Evolutionary conservation across 345 rosid genomes (phyloP), one percentile per base, ranked within the genome.

Genomic region (Salix purpurea): DNA sequence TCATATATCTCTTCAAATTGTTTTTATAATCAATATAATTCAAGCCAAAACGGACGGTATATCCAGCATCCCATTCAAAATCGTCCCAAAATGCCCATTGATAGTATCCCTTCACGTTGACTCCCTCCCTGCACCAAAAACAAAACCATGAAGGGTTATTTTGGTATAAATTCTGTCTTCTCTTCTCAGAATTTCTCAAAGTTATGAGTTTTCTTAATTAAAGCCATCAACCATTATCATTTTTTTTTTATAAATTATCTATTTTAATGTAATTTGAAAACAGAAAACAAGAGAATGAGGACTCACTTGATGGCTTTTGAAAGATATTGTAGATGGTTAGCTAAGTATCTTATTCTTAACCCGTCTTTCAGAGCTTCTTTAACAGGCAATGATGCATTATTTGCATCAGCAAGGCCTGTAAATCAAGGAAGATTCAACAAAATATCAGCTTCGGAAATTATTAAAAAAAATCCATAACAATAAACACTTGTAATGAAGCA

Each of bases 21-120:
- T 90, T 78, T 69, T 86, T 73, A 78, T 52, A 88, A 73, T 92
- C 92, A 2, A 91, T 85, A 18, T 84, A 92, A 74, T 74, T 80
- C 42, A 89, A 79, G 7, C 93, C 95, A 23, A 82, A 89, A 54
- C 90, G 83, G 34, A 76, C 74, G 0, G 89, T 88, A 69, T 84
- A 92, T 46, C 97, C 93, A 3, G 74, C 75, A 69, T 56, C 62
- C 94, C 94, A 90, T 64, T 88, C 91, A 2, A 89, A 91, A 78
- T 90, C 84, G 73, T 89, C 93, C 7, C 88, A 50, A 70, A 92
- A 86, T 24, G 90, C 80, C 97, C 94, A 92, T 52, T 73, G 77
- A 8, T 76, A 87, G 69, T 90, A 92, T 32, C 89, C 89, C 76
- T 79, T 86, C 52, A 90, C 89, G n/a, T 87, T 76, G 1, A 78